Conservation (phyloP, 1,139 yeast species). For the Sugiyamaella paludigena region DNA sequence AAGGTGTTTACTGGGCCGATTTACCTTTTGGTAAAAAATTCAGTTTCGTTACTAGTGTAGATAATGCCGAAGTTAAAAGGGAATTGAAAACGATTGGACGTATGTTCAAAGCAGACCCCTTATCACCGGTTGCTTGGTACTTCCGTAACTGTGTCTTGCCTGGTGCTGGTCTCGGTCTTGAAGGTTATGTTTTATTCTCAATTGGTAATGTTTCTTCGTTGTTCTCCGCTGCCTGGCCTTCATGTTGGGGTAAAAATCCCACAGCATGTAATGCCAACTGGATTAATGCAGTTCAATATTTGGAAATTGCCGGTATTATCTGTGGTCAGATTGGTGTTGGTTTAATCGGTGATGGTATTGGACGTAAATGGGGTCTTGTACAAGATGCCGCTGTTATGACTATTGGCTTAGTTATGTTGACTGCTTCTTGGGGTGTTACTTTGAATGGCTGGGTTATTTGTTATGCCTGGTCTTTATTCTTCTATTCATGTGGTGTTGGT, state of each 20-base stretch:
- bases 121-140: conserved; percentile 39
- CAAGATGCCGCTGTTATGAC: conserved; percentile 42
- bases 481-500: conserved; percentile 86
- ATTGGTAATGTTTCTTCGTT: conserved; percentile 37
- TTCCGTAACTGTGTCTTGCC: conserved; percentile 39
- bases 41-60: conserved; percentile 32
- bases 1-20: conserved; percentile 43
- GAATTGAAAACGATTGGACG: conserved; percentile 30
- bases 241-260: conserved; percentile 34
- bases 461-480: conserved; percentile 64
- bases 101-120: conserved; percentile 37
- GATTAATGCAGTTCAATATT: conserved; percentile 37
- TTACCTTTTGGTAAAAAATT: conserved; percentile 33
- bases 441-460: conserved; percentile 46
- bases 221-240: conserved; percentile 39
- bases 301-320: conserved; percentile 74
- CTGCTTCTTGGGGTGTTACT: conserved; percentile 45
- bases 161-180: conserved; percentile 40
- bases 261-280: conserved; percentile 37
- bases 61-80: conserved; percentile 30
- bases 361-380: conserved; percentile 74
- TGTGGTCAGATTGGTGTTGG: conserved; percentile 91
- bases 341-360: conserved; percentile 74
- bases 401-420: conserved; percentile 75
- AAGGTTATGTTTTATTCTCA: conserved; percentile 42